These are phyloP conservation scores for Boletus huronensis DNA, from an alignment of 768 basidiomycete genomes.

Conservation along the genomic window DNA sequence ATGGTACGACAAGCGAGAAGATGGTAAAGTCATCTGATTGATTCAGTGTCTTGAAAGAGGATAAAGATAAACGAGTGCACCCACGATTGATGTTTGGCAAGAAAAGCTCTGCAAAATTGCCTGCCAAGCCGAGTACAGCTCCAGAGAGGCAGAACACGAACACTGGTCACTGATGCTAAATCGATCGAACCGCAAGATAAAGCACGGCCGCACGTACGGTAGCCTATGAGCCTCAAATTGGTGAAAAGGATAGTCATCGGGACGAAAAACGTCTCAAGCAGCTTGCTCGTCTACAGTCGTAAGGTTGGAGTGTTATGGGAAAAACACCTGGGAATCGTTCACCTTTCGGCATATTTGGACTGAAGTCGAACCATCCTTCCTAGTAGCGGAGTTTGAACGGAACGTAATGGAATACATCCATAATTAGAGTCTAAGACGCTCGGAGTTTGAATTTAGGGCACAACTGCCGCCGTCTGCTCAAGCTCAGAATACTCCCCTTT, in stretches of 20 bases:
- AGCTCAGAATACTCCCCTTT: not conserved
- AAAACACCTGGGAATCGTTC: conserved; percentile 17
- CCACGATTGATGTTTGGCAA: conserved; percentile 62
- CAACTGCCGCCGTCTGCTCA: not conserved
- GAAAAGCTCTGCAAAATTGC: conserved; percentile 65
- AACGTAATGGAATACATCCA: not conserved
- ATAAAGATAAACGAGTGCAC: conserved; percentile 21
- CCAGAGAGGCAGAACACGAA: conserved; percentile 38
- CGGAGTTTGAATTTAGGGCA: not conserved
- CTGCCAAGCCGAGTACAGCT: conserved; percentile 64
- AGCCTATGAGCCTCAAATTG: conserved; percentile 50
- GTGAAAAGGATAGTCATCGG: conserved; percentile 61
- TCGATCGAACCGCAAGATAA: not conserved
- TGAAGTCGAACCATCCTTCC: conserved; percentile 1
- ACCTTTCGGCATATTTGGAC: conserved; percentile 16
- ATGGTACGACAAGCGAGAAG: conserved; percentile 63
- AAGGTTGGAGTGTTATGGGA: conserved; percentile 5
- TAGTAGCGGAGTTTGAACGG: conserved; percentile 15
- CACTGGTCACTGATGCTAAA: conserved; percentile 33
- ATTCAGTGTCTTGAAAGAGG: not conserved
- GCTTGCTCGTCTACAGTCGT: conserved; percentile 8
- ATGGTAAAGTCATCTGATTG: conserved; percentile 64
- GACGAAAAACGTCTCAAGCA: not conserved
- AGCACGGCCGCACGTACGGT: conserved; percentile 39
- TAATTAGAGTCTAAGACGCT: not conserved